Conservation (phyloP, 208 protist species). For the Herpetomonas samuelpessoai region DNA sequence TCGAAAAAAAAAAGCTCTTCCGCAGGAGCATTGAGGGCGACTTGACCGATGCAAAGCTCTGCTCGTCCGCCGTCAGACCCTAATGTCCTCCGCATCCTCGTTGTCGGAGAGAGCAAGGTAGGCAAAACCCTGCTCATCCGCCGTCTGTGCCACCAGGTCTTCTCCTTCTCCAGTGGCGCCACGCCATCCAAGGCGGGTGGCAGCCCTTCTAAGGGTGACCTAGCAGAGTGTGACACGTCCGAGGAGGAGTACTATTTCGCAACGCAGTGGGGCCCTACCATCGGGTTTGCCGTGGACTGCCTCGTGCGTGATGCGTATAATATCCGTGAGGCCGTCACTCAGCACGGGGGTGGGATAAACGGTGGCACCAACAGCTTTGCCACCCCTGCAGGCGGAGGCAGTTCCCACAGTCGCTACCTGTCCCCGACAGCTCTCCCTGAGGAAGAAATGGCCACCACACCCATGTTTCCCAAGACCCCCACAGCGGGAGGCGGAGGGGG, state of each 20-base stretch:
- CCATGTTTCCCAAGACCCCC: neutral
- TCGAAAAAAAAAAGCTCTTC: too few relatives aligned
- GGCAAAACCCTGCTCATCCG: slow-evolving; percentile 82
- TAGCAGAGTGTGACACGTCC: neutral
- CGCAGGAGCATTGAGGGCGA: too few relatives aligned
- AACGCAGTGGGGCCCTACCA: slow-evolving; percentile 40
- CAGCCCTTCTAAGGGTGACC: neutral
- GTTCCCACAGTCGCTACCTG: neutral
- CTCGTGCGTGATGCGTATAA: slow-evolving; percentile 31
- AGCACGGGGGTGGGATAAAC: too few relatives aligned
- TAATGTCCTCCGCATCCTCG: slow-evolving; percentile 46
- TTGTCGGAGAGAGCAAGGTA: slow-evolving; percentile 72
- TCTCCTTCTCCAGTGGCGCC: slow-evolving; percentile 12
- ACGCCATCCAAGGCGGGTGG: slow-evolving; percentile 4
- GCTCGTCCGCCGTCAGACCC: neutral
- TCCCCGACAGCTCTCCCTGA: neutral
- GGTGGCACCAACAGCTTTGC: neutral
- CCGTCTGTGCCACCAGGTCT: slow-evolving; percentile 53
- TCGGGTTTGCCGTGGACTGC: slow-evolving; percentile 51
- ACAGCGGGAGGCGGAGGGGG: neutral
- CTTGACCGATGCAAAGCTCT: slow-evolving; percentile 1
- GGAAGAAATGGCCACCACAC: neutral
- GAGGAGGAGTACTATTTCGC: slow-evolving; percentile 21
- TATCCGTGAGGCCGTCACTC: neutral
- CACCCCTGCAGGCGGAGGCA: too few relatives aligned